Evolutionary conservation across 208 protist genomes (phyloP).

Genomic region (Leishmania gerbilli): DNA sequence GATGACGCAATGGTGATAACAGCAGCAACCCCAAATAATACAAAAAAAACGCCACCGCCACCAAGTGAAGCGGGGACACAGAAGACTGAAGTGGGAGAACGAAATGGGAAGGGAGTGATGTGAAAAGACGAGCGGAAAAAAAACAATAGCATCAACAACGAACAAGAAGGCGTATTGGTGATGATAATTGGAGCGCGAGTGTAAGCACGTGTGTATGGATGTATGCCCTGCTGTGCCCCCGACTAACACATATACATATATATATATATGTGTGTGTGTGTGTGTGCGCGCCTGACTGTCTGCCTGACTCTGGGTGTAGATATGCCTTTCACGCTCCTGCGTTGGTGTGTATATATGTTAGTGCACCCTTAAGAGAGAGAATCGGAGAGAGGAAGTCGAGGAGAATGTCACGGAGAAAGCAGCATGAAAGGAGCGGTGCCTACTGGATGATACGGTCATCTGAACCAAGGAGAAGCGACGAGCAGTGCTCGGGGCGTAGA

Average conservation of each 20-base stretch:
- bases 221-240: neutral
- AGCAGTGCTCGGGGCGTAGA: neutral
- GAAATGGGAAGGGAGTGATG: neutral
- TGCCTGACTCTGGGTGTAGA: neutral
- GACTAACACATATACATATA: too few species aligned
- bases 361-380: neutral
- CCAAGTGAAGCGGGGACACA: neutral
- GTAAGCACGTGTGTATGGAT: neutral
- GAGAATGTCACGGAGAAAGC: neutral
- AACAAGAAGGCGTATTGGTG: neutral
- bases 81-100: neutral
- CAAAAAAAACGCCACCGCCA: neutral
- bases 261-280: neutral
- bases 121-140: slow-evolving; percentile 8
- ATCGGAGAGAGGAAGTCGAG: neutral
- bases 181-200: neutral
- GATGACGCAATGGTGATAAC: neutral
- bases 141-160: neutral
- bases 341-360: neutral
- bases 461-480: neutral
- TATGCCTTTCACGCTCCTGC: neutral
- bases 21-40: neutral
- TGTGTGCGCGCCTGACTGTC: neutral
- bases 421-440: neutral
- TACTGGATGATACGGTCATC: neutral